These are phyloP conservation scores for Fusarium aywerte DNA, from an alignment of 2,329 filamentous ascomycete species.

Conservation along the genomic window DNA sequence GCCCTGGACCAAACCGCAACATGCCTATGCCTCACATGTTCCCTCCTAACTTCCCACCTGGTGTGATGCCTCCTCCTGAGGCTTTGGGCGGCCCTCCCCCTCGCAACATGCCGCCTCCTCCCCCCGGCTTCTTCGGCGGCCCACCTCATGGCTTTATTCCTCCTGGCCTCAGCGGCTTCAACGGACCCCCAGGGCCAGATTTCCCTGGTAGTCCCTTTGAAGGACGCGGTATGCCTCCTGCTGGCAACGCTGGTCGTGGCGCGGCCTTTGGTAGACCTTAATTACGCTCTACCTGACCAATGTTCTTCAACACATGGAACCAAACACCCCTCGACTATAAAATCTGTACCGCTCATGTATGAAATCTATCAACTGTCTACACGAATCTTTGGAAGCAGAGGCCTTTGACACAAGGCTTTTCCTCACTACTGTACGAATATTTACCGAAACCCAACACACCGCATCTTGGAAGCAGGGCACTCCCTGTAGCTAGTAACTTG, in stretches of 20 bases:
- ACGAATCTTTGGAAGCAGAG: constrained; percentile 22
- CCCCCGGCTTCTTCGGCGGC: constrained; percentile 67
- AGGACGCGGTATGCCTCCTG: constrained; percentile 64
- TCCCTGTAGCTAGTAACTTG: constrained; percentile 36
- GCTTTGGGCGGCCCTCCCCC: constrained; percentile 62
- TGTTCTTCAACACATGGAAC: constrained; percentile 5
- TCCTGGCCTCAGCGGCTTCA: constrained; percentile 66
- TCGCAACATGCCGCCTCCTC: constrained; percentile 65
- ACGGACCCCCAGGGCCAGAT: constrained; percentile 60
- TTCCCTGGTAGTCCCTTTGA: constrained; percentile 64
- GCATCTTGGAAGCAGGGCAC: constrained; percentile 34
- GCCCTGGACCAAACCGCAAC: constrained; percentile 48
- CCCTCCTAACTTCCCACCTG: constrained; percentile 69
- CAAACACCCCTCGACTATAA: not conserved
- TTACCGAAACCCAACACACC: constrained; percentile 27
- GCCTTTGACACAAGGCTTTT: not conserved
- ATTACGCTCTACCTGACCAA: not conserved
- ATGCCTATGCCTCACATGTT: constrained; percentile 69
- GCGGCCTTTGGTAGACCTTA: constrained; percentile 50
- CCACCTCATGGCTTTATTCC: constrained; percentile 65
- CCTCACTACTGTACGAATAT: constrained; percentile 37
- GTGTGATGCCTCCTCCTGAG: constrained; percentile 60
- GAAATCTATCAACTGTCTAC: constrained; percentile 36
- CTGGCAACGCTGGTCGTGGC: constrained; percentile 53
- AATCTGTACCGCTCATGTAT: constrained; percentile 32